Conservation (phyloP, 495 filamentous ascomycete species). For the Aspergillus sparsus region DNA sequence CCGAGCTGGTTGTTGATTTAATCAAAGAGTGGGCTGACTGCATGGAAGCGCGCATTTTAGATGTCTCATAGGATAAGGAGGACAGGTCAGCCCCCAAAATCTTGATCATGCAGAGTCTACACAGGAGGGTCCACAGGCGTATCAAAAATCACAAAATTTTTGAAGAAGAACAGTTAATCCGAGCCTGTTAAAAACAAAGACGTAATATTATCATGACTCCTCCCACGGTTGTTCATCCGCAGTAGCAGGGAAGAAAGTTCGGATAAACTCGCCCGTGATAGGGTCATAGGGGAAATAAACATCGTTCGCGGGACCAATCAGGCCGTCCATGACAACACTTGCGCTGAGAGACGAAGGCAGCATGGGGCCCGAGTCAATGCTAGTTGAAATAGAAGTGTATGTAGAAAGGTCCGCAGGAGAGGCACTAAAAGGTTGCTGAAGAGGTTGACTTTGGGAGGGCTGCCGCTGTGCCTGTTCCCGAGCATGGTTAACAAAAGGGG, state of each 20-base stretch:
- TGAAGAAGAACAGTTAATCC: background rate
- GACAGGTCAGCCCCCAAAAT: too few species aligned
- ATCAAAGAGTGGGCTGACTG: too few species aligned
- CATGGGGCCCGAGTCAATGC: too few species aligned
- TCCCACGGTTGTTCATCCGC: conserved; percentile 31
- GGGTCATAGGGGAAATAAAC: conserved; percentile 50
- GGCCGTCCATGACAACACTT: background rate
- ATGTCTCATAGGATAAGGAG: too few species aligned
- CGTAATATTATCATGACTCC: background rate
- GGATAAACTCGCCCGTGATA: conserved; percentile 48
- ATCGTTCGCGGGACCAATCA: conserved; percentile 23
- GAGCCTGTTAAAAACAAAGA: background rate
- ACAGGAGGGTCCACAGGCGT: too few species aligned
- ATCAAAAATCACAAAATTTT: too few species aligned
- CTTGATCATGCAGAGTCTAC: too few species aligned
- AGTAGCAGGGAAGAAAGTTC: conserved; percentile 44
- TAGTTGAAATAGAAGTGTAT: too few species aligned
- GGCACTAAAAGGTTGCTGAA: background rate
- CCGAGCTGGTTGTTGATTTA: too few species aligned
- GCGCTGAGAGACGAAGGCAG: too few species aligned
- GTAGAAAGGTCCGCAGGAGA: too few species aligned
- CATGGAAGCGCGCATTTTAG: too few species aligned
- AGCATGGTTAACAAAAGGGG: background rate
- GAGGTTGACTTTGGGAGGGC: background rate
- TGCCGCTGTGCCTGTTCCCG: background rate